Base-by-base conservation (phyloP, 202 grass and related monocot genomes). In the Musa balbisiana region DNA sequence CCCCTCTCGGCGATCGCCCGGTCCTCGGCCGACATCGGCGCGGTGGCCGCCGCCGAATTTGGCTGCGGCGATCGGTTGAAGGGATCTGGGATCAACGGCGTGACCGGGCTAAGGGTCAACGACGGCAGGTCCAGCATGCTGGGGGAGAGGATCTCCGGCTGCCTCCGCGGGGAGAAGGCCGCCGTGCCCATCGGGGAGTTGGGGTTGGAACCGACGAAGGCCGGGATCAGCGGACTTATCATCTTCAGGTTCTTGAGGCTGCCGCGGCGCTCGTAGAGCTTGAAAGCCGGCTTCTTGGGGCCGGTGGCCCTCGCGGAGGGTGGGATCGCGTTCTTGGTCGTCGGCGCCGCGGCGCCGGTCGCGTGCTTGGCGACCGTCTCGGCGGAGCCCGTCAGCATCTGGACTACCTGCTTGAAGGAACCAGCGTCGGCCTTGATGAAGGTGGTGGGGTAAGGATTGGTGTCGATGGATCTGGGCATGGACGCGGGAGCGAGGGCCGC, bases 351-450 rank as follows among this genome's bases (percentile, higher is more conserved):
- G 17, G 71, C 52, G 27, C 27, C 27, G 27, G 27, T 27, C 52
- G 22, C 49, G 23, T 53, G 22, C 52, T 55, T 33, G 3, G 53
- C 23, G 15, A 24, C 52, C 2, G 53, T 59, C 24, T 74, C 72
- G 72, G 53, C 11, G 53, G 53, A 74, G 14, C 72, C 72, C 14
- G 72, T 74, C 23, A 74, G 53, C 72, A 74, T 58, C 53, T 74
- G 72, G 53, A 74, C 72, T 9, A 74, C 72, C 17, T 74, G 53
- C 72, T 74, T 74, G 72, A 74, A 74, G 53, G 72, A 74, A 8
- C 23, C 23, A 1, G 72, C 51, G 53, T 74, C 54, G 53, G 72
- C 72, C 53, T 58, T 25, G 14, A 74, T 29, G 72, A 74, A 74
- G 53, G 72, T 74, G 25, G 72, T 58, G 3, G 72, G 72, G 53